phyloP scores from a whole-genome alignment of 1,284 basidiomycete species.

The Mycena sp. region DNA sequence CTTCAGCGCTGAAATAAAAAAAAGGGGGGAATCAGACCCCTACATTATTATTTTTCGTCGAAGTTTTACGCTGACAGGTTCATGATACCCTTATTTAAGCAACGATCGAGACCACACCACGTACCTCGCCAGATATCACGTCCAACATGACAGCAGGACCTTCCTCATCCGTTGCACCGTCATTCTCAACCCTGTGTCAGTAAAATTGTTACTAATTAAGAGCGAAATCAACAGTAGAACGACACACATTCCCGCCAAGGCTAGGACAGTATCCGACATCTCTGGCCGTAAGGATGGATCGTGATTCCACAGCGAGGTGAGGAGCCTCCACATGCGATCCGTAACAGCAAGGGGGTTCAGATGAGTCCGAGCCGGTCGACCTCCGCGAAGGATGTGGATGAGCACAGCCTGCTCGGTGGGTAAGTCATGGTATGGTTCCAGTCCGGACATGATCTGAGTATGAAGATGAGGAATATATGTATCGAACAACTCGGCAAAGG shows the following conservation, averaged over 20 bases:
- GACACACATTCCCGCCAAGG: neutral
- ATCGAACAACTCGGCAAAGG: no score
- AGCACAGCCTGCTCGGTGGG: slow-evolving; percentile 8
- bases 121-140: no score
- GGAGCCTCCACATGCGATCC: neutral
- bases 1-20: no score
- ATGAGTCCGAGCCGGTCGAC: neutral
- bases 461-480: neutral
- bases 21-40: no score
- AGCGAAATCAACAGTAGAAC: no score
- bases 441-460: neutral
- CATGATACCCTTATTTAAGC: no score
- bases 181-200: no score
- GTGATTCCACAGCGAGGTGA: neutral
- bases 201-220: no score
- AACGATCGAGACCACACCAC: no score
- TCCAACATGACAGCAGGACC: no score
- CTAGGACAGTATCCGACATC: neutral
- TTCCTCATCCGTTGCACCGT: neutral
- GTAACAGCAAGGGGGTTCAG: neutral
- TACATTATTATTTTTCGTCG: no score
- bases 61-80: no score
- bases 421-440: slow-evolving; percentile 2
- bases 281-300: neutral
- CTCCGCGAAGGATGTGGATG: neutral